Evolutionary conservation across 169 alveolate species (phyloP).

Genomic region (Sarcocystis neurona): DNA sequence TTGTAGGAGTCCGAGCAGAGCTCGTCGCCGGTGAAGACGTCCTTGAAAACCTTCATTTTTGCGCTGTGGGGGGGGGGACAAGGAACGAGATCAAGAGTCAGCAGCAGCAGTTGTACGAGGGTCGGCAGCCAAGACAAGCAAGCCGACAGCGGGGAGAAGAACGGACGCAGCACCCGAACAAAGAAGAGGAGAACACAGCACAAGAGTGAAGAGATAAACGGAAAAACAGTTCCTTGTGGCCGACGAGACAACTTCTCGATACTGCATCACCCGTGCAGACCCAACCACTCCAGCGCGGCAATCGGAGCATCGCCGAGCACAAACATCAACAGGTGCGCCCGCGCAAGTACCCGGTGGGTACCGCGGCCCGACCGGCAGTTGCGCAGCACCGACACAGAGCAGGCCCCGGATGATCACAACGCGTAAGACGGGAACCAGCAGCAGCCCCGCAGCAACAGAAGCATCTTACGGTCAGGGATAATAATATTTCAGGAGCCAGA

Average conservation of each 20-base stretch:
- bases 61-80: background rate
- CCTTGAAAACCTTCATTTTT: slow-evolving; percentile 81
- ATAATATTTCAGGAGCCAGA: too few relatives aligned
- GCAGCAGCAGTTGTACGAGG: background rate
- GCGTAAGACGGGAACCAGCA: too few relatives aligned
- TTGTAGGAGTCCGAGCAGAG: slow-evolving; percentile 90
- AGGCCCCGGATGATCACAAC: too few relatives aligned
- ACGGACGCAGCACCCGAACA: background rate
- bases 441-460: too few relatives aligned
- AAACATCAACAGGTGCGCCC: too few relatives aligned
- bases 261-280: too few relatives aligned
- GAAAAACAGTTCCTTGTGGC: background rate
- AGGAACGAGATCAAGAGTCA: background rate
- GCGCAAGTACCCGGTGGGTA: too few relatives aligned
- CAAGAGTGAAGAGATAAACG: background rate
- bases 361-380: too few relatives aligned
- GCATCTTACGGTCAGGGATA: too few relatives aligned
- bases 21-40: slow-evolving; percentile 89
- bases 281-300: too few relatives aligned
- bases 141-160: background rate
- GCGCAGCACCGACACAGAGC: too few relatives aligned
- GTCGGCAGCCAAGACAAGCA: background rate
- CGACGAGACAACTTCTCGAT: background rate
- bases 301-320: too few relatives aligned
- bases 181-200: background rate